Base-by-base conservation (phyloP, 495 filamentous ascomycete genomes). In the Penicillium cataractarum region DNA sequence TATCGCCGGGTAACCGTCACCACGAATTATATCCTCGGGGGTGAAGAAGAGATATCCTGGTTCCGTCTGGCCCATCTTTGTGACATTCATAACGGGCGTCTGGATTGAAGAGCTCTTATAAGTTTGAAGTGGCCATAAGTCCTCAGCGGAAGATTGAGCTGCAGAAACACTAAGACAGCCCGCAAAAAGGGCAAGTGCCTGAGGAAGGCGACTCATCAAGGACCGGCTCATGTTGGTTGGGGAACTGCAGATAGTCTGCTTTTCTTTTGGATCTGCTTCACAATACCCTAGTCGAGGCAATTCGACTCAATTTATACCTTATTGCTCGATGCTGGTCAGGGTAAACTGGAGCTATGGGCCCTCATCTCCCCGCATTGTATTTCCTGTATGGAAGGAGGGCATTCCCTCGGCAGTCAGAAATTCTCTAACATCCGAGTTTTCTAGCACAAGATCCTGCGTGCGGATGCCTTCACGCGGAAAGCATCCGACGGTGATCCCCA, bases 41-140 rank as follows among this genome's bases (percentile, higher is more conserved):
- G 63, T 51, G 53, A 74, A n/a, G 39, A 74, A 74, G 1, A 74
- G 54, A 12, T 60, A 65, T 26, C 72, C 72, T 21, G 59, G 65
- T 12, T 66, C 66, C 0, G 72, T 74, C 27, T 68, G 62, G 33
- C 67, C 72, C 51, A 64, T 71, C 39, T 71, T 68, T 8, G 67
- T 72, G 49, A 74, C 63, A 22, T 71, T 65, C 37, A 72, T 51
- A 22, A 46, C 64, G 6, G 71, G 71, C 10, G 71, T 65, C 52
- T 69, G 55, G 6, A 72, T 60, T 0, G 58, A 49, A 19, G 61
- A 63, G 57, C 65, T 68, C n/a, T 66, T 63, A 62, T 9, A 73
- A 61, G 37, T 62, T 57, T 40, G 63, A 51, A 51, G 57, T 49
- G 37, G 62, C 58, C 55, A 57, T 32, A 57, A 35, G 13, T 37